Base-by-base conservation (phyloP, 176 grass and related monocot species). In the Metroxylon sagu region DNA sequence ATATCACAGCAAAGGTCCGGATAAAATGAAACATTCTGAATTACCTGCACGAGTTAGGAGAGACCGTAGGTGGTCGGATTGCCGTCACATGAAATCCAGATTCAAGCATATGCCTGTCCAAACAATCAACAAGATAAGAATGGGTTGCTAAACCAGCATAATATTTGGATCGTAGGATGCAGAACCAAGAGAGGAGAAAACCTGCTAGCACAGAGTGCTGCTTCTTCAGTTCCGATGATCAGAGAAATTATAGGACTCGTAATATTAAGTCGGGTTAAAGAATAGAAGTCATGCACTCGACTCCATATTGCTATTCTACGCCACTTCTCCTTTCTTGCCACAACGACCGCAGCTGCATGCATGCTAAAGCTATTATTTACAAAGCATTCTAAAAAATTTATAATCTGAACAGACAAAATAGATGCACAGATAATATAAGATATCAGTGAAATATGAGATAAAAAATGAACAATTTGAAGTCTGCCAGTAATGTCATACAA, bases 231-330 rank as follows among this genome's bases (percentile, higher is more conserved):
- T 76, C 87, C 92, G 54, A 91, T 78, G 49, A 97, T 67, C 61
- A 97, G 68, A 26, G 92, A 97, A 83, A 97, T 97, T 70, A 91
- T 91, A 50, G 87, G 92, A 77, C 87, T 97, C 16, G 66, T 75
- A 71, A 97, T 85, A 58, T 71, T 43, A 3, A 88, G 35, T 16
- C 71, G 77, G 15, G 87, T 87, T 61, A 91, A 70, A 65, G 73
- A 81, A 50, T 74, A 63, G 67, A 97, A 97, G 64, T 97, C 82
- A 50, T 75, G 68, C 19, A 97, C 92, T 28, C 85, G 75, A 69
- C 52, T 88, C 84, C 92, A 91, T 48, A 97, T 31, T 61, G 77
- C 70, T 64, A 54, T 71, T 76, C 83, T 87, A 54, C 87, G 79
- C 92, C 92, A 97, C 73, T 51, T 75, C 64, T 97, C 92, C 57